A percentile compares a stretch with the other conserved stretches of the same genome.
These are phyloP conservation scores for Typha latifolia DNA, from an alignment of 176 grass and related monocot species.

Conservation along the genomic window DNA sequence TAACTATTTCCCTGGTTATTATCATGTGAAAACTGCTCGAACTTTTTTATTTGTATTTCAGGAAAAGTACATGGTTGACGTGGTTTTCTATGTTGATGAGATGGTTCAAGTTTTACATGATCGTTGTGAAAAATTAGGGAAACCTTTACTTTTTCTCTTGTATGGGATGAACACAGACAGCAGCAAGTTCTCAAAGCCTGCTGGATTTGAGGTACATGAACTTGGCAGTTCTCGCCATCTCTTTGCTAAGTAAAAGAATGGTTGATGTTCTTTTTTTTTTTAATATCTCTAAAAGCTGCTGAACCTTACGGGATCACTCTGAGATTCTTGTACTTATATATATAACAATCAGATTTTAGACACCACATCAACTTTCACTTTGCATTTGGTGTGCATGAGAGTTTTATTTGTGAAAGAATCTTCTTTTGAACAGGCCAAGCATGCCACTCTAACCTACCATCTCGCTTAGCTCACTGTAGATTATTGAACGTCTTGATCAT, in stretches of 20 bases:
- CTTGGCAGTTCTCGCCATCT: background rate
- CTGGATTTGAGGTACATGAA: conserved; percentile 62
- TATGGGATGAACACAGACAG: conserved; percentile 76
- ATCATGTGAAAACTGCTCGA: background rate
- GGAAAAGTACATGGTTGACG: conserved; percentile 75
- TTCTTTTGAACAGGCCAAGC: no score
- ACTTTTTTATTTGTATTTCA: conserved; percentile 22
- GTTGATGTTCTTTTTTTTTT: no score
- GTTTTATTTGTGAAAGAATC: no score
- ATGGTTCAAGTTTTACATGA: conserved; percentile 48
- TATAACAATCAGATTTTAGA: no score
- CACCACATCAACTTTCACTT: no score
- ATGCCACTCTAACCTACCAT: no score
- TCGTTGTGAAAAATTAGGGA: conserved; percentile 34
- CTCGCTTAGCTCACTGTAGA: no score
- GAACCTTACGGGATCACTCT: no score
- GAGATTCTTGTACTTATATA: no score
- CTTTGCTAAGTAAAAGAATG: background rate
- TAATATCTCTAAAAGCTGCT: no score
- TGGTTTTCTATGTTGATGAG: conserved; percentile 85
- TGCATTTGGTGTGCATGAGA: no score
- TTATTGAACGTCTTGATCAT: no score
- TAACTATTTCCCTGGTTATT: background rate
- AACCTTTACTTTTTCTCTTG: conserved; percentile 72
- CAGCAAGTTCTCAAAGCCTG: conserved; percentile 86